A percentile compares a stretch with the other conserved stretches of the same genome.
These are phyloP conservation scores for Ustilaginoidea virens DNA, from an alignment of 2,329 filamentous ascomycete genomes.

Conservation along the genomic window DNA sequence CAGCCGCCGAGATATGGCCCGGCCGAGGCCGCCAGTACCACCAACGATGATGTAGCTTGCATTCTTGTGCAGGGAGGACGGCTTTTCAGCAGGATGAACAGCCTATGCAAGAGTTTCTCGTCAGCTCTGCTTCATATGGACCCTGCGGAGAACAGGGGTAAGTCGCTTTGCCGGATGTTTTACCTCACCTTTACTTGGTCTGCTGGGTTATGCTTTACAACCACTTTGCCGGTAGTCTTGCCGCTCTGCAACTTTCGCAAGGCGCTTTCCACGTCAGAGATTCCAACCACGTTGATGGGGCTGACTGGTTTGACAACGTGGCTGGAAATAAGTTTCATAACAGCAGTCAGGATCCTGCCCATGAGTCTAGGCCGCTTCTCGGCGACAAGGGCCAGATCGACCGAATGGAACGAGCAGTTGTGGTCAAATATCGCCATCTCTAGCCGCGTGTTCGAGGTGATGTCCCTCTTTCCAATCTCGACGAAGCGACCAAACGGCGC, in stretches of 20 bases:
- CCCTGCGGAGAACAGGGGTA: too few relatives aligned
- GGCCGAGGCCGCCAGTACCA: slow-evolving; percentile 33
- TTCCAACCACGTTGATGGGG: slow-evolving; percentile 18
- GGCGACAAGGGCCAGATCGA: slow-evolving; percentile 29
- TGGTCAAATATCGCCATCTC: slow-evolving; percentile 32
- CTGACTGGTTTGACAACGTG: slow-evolving; percentile 20
- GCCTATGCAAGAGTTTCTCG: slow-evolving; percentile 5
- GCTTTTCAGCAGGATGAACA: slow-evolving; percentile 8
- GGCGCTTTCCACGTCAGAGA: slow-evolving; percentile 22
- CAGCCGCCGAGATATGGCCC: slow-evolving; percentile 33
- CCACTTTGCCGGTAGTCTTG: slow-evolving; percentile 24
- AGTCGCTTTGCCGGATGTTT: not conserved
- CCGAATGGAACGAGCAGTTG: slow-evolving; percentile 29
- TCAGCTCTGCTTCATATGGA: too few relatives aligned
- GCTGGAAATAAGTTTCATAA: slow-evolving; percentile 19
- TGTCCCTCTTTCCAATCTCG: slow-evolving; percentile 25
- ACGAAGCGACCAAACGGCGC: slow-evolving; percentile 30
- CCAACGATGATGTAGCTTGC: slow-evolving; percentile 35
- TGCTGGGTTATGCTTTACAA: slow-evolving; percentile 24
- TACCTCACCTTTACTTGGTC: slow-evolving; percentile 24
- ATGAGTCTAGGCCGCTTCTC: slow-evolving; percentile 24
- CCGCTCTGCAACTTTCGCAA: slow-evolving; percentile 21
- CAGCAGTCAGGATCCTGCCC: slow-evolving; percentile 19
- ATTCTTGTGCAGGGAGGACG: slow-evolving; percentile 20
- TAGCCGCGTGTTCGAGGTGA: slow-evolving; percentile 23